Base-by-base conservation (phyloP, 441 rosid genomes). In the Viola pubescens region DNA sequence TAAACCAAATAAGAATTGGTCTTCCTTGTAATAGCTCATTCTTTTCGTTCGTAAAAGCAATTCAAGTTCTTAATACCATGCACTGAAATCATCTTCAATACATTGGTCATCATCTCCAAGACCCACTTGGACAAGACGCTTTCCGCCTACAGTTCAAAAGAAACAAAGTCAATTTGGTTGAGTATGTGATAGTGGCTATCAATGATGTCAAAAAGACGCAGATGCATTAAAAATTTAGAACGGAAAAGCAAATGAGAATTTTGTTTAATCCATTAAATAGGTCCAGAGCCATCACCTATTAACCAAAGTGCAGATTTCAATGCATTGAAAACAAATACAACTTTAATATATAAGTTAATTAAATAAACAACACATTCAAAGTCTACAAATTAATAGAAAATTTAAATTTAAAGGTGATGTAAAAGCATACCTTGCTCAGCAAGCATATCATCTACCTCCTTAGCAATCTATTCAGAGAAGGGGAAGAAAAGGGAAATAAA, bases 31-130 rank as follows among this genome's bases (percentile, higher is more conserved):
- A 39, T 58, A 58, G 42, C 16, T 48, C 13, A 52, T 39, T 44
- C 61, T 49, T 9, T 26, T 49, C 11, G 60, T 42, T 38, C 46
- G 52, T 62, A 4, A 61, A 26, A 54, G n/a, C 16, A n/a, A 41
- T 63, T 60, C 16, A 53, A 53, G 41, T 53, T 48, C 61, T 70
- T 38, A 54, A 52, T 83, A 90, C 99, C 99, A 94, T 12, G 97
- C 91, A 61, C 71, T 64, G 48, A 90, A 94, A 67, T 94, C 99
- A 76, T 94, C 99, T 81, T 94, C 99, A 56, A 94, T 94, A 76
- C 99, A 94, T 60, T 88, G 96, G 60, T 94, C 98, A 79, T 92
- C 98, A 80, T 92, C 97, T 60, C 97, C 98, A 52, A 92, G 96
- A 80, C 97, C 98, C 57, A 90, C 82, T 13, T 81, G 75, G 51